Evolutionary conservation across 2,329 filamentous ascomycete genomes (phyloP).

Genomic region (Furcasterigmium sp.): DNA sequence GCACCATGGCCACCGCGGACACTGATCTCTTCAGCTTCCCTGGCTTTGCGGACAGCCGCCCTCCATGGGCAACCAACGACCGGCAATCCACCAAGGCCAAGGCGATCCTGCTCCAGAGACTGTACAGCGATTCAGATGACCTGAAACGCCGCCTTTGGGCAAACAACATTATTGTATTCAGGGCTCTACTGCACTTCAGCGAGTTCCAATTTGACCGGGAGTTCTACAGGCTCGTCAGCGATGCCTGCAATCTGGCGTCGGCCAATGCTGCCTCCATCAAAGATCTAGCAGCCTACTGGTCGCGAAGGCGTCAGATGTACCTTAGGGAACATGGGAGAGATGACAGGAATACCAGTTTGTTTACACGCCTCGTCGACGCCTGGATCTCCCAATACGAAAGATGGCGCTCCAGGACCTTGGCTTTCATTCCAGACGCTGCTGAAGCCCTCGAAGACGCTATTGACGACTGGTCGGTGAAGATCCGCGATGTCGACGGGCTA

Average conservation of each 20-base stretch:
- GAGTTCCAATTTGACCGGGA: background rate
- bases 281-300: background rate
- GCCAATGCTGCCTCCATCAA: background rate
- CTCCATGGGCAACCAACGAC: background rate
- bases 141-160: background rate
- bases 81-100: background rate
- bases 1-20: background rate
- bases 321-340: background rate
- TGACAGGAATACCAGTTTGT: background rate
- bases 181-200: background rate
- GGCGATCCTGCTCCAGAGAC: background rate
- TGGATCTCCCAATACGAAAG: background rate
- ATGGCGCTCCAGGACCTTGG: no score
- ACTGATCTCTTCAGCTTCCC: background rate
- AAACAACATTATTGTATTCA: background rate
- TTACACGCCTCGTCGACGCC: background rate
- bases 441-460: no score
- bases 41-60: background rate
- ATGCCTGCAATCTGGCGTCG: background rate
- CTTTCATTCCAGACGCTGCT: no score
- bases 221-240: background rate
- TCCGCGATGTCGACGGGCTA: background rate
- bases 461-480: background rate
- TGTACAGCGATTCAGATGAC: background rate
- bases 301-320: background rate